Conservation (phyloP, 352 stramenopile species). For the Phytophthora gonapodyides region DNA sequence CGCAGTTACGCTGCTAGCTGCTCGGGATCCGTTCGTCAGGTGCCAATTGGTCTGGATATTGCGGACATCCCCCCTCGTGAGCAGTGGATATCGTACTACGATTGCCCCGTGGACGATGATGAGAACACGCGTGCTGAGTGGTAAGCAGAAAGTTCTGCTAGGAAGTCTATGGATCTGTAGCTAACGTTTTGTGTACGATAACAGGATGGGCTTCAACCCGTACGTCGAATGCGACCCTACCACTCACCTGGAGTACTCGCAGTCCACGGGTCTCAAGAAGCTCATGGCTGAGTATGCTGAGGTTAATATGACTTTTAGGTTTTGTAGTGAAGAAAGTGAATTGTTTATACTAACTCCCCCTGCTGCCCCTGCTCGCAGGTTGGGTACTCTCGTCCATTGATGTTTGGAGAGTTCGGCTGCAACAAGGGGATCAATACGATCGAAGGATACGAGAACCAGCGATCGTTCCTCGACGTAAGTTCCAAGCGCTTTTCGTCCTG, state of each 20-base stretch:
- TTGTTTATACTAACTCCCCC: too few relatives aligned
- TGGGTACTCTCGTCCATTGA: constrained; percentile 60
- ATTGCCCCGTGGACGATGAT: constrained; percentile 57
- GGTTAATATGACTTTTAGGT: too few relatives aligned
- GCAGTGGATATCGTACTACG: constrained; percentile 66
- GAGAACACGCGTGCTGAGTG: constrained; percentile 61
- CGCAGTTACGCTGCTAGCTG: constrained; percentile 56
- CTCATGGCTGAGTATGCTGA: constrained; percentile 65
- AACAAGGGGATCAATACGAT: constrained; percentile 69
- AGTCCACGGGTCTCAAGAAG: constrained; percentile 61
- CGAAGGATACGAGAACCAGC: constrained; percentile 72
- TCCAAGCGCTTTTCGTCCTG: not conserved
- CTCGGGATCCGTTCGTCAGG: constrained; percentile 41
- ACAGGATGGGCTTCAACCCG: constrained; percentile 55
- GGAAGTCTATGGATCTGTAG: too few relatives aligned
- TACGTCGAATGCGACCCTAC: constrained; percentile 65
- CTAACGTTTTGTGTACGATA: not conserved
- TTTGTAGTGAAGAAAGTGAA: too few relatives aligned
- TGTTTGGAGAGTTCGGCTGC: constrained; percentile 83
- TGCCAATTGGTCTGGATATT: constrained; percentile 70
- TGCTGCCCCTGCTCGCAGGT: not conserved
- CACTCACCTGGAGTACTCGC: constrained; percentile 53
- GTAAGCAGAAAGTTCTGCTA: constrained; percentile 17
- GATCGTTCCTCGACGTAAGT: constrained; percentile 58
- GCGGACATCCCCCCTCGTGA: constrained; percentile 57